Evolutionary conservation across 1,284 basidiomycete genomes (phyloP), one percentile per base, ranked within the genome.

Genomic region (Fomitiporia mediterranea): DNA sequence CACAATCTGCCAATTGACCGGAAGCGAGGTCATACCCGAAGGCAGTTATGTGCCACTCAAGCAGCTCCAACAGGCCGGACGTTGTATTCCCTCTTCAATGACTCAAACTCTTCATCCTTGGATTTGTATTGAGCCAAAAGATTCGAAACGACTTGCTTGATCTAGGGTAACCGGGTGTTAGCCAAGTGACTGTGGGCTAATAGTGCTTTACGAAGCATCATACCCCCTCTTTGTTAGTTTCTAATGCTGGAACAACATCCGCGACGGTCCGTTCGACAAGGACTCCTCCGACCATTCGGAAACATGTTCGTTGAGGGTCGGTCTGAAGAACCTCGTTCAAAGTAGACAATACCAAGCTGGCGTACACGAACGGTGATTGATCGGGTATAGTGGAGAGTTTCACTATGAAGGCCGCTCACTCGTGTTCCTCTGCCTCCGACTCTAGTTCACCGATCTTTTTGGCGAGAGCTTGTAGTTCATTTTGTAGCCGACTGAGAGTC

Each of bases 191-290:
- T n/a, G n/a, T n/a, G n/a, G 19, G 2, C 9, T 21, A 17, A 17
- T 4, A 15, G n/a, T 47, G 27, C 9, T 40, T 21, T 48, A 27
- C 43, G 37, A 34, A 28, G 39, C 27, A 7, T 71, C 85, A 61
- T 65, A 94, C 91, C 59, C 92, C 91, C 64, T 91, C 82, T 53
- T 83, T 80, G 67, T 94, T 96, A 13, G 86, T 91, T 69, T 91
- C 82, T 40, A 98, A 72, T 21, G 90, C 86, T 39, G 96, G 96
- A 32, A 94, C 85, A 32, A 99, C 94, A 65, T 99, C 97, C 68
- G 90, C 87, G 44, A 99, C 97, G 0, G 94, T 98, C 47, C 95
- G 82, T 70, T 99, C 94, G 25, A 98, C 95, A 7, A 99, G 81
- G 2, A 98, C 88, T 28, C 96, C 97, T 9, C 97, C 97, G 60